A percentile compares a stretch with the other conserved stretches of the same genome.
These are phyloP conservation scores for Arthrobotrys entomopaga DNA, from an alignment of 2,329 filamentous ascomycete genomes.

Conservation along the genomic window DNA sequence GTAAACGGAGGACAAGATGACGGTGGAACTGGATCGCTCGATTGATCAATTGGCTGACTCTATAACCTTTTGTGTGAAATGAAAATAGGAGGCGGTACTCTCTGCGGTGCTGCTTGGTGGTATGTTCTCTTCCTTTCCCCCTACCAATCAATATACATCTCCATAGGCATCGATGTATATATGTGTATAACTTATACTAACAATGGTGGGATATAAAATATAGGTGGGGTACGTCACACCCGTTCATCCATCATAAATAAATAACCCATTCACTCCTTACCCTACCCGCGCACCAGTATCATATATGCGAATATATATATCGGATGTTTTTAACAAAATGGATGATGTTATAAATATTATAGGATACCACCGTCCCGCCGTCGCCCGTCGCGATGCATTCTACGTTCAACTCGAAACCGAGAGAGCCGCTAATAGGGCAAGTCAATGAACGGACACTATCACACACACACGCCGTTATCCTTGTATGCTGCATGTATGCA, in stretches of 20 bases:
- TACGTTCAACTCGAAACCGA: conserved; percentile 63
- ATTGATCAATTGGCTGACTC: neutral
- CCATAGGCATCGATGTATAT: no score
- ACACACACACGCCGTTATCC: no score
- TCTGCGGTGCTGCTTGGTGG: conserved; percentile 34
- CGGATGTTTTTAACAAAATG: no score
- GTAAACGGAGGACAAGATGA: no score
- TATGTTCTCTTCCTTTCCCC: neutral
- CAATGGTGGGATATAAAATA: neutral
- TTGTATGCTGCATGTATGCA: no score
- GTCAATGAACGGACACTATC: neutral
- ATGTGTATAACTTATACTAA: neutral
- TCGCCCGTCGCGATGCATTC: conserved; percentile 62
- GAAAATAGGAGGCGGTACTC: conserved; percentile 25
- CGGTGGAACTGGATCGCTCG: neutral
- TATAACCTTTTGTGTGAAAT: neutral
- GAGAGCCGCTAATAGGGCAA: conserved; percentile 59
- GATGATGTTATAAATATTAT: conserved; percentile 1
- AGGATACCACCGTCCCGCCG: conserved; percentile 64
- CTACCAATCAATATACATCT: neutral
- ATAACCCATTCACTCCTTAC: neutral
- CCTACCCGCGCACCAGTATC: neutral
- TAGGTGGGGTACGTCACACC: conserved; percentile 36
- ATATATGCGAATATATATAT: conserved; percentile 5
- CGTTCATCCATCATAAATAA: no score